Percentiles rank a stretch among this genome's conserved stretches.
These are phyloP conservation scores for Mycocentrospora acerina DNA, from an alignment of 2,329 filamentous ascomycete species.

Conservation along the genomic window DNA sequence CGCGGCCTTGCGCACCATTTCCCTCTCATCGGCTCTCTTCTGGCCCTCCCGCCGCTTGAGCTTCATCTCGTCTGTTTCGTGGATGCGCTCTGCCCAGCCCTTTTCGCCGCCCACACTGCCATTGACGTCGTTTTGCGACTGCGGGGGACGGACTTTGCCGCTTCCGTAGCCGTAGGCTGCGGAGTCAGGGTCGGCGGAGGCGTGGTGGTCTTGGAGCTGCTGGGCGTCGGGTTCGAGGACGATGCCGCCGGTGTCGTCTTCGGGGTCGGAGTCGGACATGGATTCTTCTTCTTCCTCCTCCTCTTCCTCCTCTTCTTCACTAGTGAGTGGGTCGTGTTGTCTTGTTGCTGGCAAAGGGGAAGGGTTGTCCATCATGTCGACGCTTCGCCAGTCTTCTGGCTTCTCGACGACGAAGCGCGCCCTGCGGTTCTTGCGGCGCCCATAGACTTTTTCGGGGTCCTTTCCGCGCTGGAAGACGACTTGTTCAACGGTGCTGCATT, in stretches of 20 bases:
- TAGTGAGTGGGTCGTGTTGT: conserved; percentile 3
- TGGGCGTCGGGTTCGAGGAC: conserved; percentile 8
- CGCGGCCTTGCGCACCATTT: conserved; percentile 64
- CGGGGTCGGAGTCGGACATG: conserved; percentile 16
- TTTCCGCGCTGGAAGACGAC: conserved; percentile 51
- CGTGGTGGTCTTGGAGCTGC: conserved; percentile 1
- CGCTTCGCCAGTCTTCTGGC: conserved; percentile 45
- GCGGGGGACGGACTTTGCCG: conserved; percentile 43
- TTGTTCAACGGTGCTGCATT: conserved; percentile 53
- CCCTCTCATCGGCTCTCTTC: conserved; percentile 51
- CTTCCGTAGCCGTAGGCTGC: conserved; percentile 30
- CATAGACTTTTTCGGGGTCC: conserved; percentile 50
- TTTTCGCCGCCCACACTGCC: conserved; percentile 60
- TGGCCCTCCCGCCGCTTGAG: conserved; percentile 54
- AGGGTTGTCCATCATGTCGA: conserved; percentile 47
- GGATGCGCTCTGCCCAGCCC: conserved; percentile 54
- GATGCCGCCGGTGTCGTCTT: conserved; percentile 17
- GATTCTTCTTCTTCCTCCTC: conserved; percentile 6
- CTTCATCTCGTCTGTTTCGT: conserved; percentile 55
- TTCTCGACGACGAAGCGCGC: conserved; percentile 43
- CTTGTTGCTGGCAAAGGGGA: conserved; percentile 1
- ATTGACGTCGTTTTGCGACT: conserved; percentile 54
- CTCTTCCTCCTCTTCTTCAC: conserved; percentile 8
- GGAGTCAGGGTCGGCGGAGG: conserved; percentile 13
- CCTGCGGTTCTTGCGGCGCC: conserved; percentile 49